phyloP scores from a whole-genome alignment of 2,329 filamentous ascomycete species.

The Neoscytalidium dimidiatum region DNA sequence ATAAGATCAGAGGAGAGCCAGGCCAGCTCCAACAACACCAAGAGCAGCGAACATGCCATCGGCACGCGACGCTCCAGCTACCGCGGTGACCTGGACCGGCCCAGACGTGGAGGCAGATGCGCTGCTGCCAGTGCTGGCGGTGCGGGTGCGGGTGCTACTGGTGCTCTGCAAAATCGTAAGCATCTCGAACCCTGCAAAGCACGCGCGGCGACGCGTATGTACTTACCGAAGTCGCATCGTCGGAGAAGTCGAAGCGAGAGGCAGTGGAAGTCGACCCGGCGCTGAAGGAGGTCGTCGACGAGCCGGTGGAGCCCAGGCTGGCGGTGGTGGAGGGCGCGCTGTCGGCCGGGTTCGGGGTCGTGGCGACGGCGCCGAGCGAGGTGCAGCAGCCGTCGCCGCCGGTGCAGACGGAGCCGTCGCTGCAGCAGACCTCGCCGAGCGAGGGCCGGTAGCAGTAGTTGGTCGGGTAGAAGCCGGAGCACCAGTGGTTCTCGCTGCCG shows the following conservation, averaged over 20 bases:
- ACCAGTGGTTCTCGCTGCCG: constrained; percentile 1
- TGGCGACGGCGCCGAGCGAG: neutral
- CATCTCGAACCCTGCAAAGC: too few species aligned
- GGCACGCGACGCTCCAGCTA: neutral
- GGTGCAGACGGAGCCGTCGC: neutral
- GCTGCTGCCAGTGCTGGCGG: neutral
- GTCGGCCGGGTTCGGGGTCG: neutral
- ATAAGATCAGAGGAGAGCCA: neutral
- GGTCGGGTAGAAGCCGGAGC: constrained; percentile 9
- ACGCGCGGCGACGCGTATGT: neutral
- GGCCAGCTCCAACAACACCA: constrained; percentile 2
- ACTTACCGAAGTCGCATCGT: neutral
- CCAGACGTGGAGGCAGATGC: neutral
- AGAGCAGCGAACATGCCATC: constrained; percentile 1
- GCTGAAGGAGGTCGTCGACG: neutral
- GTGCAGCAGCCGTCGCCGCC: constrained; percentile 1
- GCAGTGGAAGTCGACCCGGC: neutral
- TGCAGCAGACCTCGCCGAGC: constrained; percentile 17
- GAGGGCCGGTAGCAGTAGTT: constrained; percentile 16
- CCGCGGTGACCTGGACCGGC: neutral
- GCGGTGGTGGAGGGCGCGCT: neutral
- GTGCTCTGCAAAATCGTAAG: neutral
- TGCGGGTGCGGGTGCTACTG: neutral
- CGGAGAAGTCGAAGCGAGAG: neutral
- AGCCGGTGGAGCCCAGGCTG: neutral